Base-by-base conservation (phyloP, 306 rosid genomes). In the Delonix regia region DNA sequence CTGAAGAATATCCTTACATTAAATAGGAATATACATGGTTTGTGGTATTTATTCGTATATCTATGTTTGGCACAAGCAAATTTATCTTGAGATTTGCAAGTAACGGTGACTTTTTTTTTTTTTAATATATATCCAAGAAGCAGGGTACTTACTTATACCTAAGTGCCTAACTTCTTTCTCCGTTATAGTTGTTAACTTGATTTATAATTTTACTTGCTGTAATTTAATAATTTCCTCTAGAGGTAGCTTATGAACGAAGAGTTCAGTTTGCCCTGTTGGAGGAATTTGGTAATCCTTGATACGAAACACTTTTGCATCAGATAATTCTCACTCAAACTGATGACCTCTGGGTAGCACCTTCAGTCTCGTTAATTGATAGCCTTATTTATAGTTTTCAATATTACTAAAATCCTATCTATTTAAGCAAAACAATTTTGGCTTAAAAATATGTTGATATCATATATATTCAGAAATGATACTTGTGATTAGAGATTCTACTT, bases 71-170 rank as follows among this genome's bases (percentile, higher is more conserved):
- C 42, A 15, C 14, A 38, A 49, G 30, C 53, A 44, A 49, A 21
- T 60, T 39, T 79, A 44, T 62, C 72, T 79, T 25, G 21, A 7
- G 27, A n/a, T 52, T 52, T 52, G 59, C 24, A n/a, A 7, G 59
- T 52, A 18, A 21, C 9, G 25, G 24, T 19, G 59, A 6, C 59
- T 52, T n/a, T 52, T 12, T 18, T 52, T 52, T n/a, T n/a, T n/a
- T n/a, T n/a, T n/a, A n/a, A n/a, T n/a, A n/a, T n/a, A 49, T 49
- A 49, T 49, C 22, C 4, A 18, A 16, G 55, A 49, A 16, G 7
- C 55, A 13, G 4, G 55, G 36, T 16, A 53, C 34, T 27, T 53
- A 19, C 63, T 71, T 21, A 39, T 57, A 41, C 41, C 16, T 28
- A 16, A 7, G 25, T 57, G 39, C 25, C 25, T 27, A 27, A 7